These are phyloP conservation scores for Colletotrichum sp. DNA, from an alignment of 2,329 filamentous ascomycete species.

Conservation along the genomic window DNA sequence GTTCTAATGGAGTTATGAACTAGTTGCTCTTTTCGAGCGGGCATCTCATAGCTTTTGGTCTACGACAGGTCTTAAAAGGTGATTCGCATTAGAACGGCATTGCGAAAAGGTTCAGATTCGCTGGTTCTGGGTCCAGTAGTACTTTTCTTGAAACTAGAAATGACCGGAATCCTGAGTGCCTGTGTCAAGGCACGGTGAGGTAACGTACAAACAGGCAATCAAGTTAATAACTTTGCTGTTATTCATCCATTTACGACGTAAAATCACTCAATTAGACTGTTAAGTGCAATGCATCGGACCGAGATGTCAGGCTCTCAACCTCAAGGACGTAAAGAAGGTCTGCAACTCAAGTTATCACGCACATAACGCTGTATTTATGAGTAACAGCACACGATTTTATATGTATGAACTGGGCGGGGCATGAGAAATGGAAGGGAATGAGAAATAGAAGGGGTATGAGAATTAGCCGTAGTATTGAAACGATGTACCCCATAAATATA, in stretches of 20 bases:
- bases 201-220: background rate
- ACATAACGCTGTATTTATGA: background rate
- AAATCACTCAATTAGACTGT: background rate
- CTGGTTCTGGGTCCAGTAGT: background rate
- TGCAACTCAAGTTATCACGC: background rate
- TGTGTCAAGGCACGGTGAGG: background rate
- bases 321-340: background rate
- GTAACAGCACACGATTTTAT: background rate
- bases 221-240: background rate
- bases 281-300: background rate
- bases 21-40: background rate
- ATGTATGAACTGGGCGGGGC: background rate
- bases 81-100: background rate
- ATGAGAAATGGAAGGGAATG: no score
- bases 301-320: background rate
- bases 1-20: background rate
- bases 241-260: background rate
- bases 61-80: background rate
- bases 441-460: no score
- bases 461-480: no score
- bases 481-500: no score
- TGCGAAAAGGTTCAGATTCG: background rate
- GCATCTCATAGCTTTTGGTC: background rate
- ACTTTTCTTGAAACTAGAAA: background rate
- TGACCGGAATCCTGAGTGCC: background rate